Base-by-base conservation (phyloP, 495 filamentous ascomycete genomes). In the Xylaria cubensis region DNA sequence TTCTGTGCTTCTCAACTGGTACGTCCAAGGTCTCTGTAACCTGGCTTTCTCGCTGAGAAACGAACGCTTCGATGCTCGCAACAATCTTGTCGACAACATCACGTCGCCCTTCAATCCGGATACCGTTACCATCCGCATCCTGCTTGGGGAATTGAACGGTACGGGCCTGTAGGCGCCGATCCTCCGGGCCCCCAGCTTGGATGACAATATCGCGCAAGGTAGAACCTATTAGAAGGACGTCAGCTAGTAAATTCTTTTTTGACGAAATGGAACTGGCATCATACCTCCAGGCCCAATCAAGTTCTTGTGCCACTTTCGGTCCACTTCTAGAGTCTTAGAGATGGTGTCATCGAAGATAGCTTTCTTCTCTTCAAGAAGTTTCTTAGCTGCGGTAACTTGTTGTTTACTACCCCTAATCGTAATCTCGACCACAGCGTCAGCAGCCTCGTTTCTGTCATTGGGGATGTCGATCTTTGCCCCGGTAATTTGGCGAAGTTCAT, bases 391-490 rank as follows among this genome's bases (percentile, higher is more conserved):
- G 32, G 92, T 90, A 68, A 98, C 97, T 73, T 95, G 92, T 73
- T 92, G 84, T 84, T 97, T 95, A 24, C 92, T 95, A 59, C 96
- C 96, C 84, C 93, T 94, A 74, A 98, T 87, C 73, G 90, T 90
- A 78, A 99, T 96, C 75, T 97, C 90, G 21, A 95, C 92, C 42
- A 89, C 84, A 24, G 87, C 81, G 71, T 93, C 90, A 19, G 87
- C 84, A 6, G 86, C 82, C 50, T 89, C 88, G 71, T 79, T 81
- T 24, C 87, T 83, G 36, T 83, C 83, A 59, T 90, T 88, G 6
- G 95, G 97, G 64, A 99, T 92, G 80, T 97, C 94, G 70, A 99
- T 95, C 80, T 92, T 90, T 46, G 93, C 93, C 26, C 92, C 93
- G 51, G 93, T 96, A 44, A 86, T 85, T 53, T 93, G 89, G 44